These are phyloP conservation scores for Taphrina populina DNA, from an alignment of 1,139 yeast genomes.

Conservation along the genomic window DNA sequence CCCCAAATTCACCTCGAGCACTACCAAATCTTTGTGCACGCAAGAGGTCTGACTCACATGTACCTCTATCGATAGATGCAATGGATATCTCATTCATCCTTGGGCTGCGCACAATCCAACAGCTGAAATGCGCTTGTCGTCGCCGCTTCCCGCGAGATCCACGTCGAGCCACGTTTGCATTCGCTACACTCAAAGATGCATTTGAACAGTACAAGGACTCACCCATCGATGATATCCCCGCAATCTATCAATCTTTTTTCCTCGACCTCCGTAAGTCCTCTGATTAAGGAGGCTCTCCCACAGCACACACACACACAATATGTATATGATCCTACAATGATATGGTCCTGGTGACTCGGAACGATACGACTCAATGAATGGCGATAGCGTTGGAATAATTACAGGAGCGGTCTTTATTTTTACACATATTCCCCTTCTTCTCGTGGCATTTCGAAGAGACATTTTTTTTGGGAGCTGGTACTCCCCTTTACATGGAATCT, in stretches of 20 bases:
- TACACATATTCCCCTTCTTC: no score
- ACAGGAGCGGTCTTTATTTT: no score
- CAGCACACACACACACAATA: no score
- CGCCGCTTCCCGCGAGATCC: constrained; percentile 31
- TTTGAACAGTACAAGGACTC: constrained; percentile 19
- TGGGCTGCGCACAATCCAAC: constrained; percentile 21
- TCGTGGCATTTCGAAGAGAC: no score
- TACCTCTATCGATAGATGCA: constrained; percentile 1
- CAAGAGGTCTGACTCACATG: not conserved
- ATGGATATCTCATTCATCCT: constrained; percentile 22
- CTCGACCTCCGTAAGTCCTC: not conserved
- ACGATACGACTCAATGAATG: no score
- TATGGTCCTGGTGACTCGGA: no score
- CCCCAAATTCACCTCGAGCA: not conserved
- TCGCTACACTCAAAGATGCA: constrained; percentile 25
- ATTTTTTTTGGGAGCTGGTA: no score
- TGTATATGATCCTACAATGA: no score
- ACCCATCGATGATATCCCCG: constrained; percentile 21
- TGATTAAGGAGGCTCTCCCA: no score
- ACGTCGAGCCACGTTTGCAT: constrained; percentile 21
- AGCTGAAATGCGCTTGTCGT: constrained; percentile 29
- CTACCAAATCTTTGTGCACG: not conserved
- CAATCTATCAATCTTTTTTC: constrained; percentile 16
- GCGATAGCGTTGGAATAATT: no score
- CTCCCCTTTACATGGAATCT: no score